Conservation (phyloP, 495 filamentous ascomycete species). For the Xylaria acuta region DNA sequence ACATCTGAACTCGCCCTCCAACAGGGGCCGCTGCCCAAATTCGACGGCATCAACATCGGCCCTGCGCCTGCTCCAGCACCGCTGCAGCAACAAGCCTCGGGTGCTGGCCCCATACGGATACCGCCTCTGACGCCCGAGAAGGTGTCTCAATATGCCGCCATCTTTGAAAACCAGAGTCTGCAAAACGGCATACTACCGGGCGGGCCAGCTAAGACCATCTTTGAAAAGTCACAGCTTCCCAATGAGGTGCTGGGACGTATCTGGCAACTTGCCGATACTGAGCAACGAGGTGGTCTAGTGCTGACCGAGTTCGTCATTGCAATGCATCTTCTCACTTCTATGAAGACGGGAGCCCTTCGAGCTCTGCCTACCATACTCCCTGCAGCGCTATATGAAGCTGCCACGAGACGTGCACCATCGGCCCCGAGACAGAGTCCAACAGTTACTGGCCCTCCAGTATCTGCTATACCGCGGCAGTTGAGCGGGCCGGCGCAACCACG, state of each 20-base stretch:
- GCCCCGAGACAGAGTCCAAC: constrained; percentile 48
- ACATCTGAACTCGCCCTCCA: constrained; percentile 71
- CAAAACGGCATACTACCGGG: constrained; percentile 84
- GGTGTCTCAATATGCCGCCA: constrained; percentile 78
- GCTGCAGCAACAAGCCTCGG: constrained; percentile 69
- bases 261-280: constrained; percentile 92
- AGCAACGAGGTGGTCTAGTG: constrained; percentile 88
- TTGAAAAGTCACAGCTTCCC: constrained; percentile 87
- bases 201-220: constrained; percentile 89
- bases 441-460: constrained; percentile 42
- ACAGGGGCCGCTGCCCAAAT: constrained; percentile 89
- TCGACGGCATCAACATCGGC: constrained; percentile 72
- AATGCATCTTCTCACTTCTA: constrained; percentile 94
- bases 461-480: constrained; percentile 54
- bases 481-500: constrained; percentile 56
- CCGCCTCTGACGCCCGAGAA: constrained; percentile 90
- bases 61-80: constrained; percentile 55
- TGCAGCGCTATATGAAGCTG: constrained; percentile 88
- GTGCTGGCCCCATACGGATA: constrained; percentile 78
- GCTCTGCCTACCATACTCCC: constrained; percentile 83
- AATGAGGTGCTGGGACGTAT: constrained; percentile 91
- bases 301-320: constrained; percentile 95
- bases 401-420: constrained; percentile 68
- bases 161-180: constrained; percentile 88
- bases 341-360: constrained; percentile 79